Evolutionary conservation across 257 asterid species (phyloP).

Genomic region (Perilla frutescens): DNA sequence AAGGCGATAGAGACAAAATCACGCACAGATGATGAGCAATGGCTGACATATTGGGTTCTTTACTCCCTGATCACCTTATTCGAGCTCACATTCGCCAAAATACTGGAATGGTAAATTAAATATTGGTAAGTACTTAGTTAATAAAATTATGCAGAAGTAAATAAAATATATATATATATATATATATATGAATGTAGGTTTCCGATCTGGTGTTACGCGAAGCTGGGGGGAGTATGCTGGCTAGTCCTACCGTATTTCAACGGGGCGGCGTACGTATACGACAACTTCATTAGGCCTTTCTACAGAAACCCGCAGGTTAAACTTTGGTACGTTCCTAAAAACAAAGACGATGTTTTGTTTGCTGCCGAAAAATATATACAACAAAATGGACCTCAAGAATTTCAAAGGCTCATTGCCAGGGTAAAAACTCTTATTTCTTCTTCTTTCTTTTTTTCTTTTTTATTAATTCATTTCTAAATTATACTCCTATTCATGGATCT

Average conservation of each 20-base stretch:
- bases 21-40: constrained; percentile 75
- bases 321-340: constrained; percentile 74
- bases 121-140: not conserved
- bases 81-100: constrained; percentile 77
- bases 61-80: constrained; percentile 81
- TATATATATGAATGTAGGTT: constrained; percentile 46
- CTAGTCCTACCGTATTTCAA: constrained; percentile 87
- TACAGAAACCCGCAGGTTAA: constrained; percentile 74
- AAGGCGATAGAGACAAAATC: constrained; percentile 88
- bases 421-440: constrained; percentile 36
- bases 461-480: too few relatives aligned
- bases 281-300: constrained; percentile 79
- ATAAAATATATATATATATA: too few relatives aligned
- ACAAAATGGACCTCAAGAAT: constrained; percentile 84
- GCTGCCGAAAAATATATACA: constrained; percentile 88
- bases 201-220: constrained; percentile 86
- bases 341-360: constrained; percentile 66
- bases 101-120: constrained; percentile 67
- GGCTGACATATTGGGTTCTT: constrained; percentile 97
- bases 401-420: constrained; percentile 81
- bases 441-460: rapidly evolving
- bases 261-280: constrained; percentile 86
- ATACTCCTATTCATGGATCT: too few relatives aligned
- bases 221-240: constrained; percentile 78
- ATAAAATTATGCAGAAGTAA: too few relatives aligned